These are phyloP conservation scores for Sphaerobolus stellatus DNA, from an alignment of 1,284 basidiomycete genomes.

Conservation along the genomic window DNA sequence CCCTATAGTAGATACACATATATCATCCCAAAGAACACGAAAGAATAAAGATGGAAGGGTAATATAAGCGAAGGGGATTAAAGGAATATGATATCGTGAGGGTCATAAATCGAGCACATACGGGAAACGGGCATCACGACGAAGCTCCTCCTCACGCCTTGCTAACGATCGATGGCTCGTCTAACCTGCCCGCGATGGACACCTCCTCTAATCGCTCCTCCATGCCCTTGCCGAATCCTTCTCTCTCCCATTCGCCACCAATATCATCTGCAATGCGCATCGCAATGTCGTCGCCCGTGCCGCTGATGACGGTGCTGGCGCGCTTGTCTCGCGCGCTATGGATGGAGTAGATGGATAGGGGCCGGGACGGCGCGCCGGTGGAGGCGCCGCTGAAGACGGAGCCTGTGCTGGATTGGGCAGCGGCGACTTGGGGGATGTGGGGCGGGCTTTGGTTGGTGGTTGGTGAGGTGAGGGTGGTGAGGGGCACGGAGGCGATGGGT, in stretches of 20 bases:
- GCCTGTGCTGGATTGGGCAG: conserved; percentile 4
- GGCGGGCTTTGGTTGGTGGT: conserved; percentile 52
- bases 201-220: conserved; percentile 74
- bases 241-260: conserved; percentile 81
- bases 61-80: no score
- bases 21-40: no score
- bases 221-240: conserved; percentile 75
- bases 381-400: conserved; percentile 2
- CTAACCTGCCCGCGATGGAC: conserved; percentile 31
- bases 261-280: conserved; percentile 43
- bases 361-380: conserved; percentile 9
- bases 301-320: not conserved
- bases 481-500: conserved; percentile 66
- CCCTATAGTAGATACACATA: no score
- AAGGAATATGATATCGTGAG: no score
- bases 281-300: conserved; percentile 8
- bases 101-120: no score
- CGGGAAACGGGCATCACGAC: no score
- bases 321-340: not conserved
- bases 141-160: no score
- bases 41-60: no score
- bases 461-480: conserved; percentile 68
- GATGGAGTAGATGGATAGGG: conserved; percentile 14
- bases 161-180: no score
- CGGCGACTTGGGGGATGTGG: conserved; percentile 60